Base-by-base conservation (phyloP, 805 yeast species). In the Metschnikowia cubensis region DNA sequence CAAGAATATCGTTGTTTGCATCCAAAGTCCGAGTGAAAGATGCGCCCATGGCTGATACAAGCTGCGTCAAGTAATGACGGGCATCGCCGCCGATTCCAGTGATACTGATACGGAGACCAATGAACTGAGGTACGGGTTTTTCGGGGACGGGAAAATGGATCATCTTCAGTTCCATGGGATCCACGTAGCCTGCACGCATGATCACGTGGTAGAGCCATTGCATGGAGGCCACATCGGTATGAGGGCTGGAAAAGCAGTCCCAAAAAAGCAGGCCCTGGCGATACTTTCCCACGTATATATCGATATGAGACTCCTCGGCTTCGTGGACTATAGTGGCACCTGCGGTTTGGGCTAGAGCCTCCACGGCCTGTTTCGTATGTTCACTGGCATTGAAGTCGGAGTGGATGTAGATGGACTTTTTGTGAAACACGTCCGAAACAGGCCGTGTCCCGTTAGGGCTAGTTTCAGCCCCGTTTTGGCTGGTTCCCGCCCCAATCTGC, bases 21-120 rank as follows among this genome's bases (percentile, higher is more conserved):
- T 83, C 82, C 44, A 87, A 68, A 0, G 87, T 80, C 47, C 79
- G 80, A 0, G 96, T 84, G 64, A 86, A 89, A 0, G 68, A 68
- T 0, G 92, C 97, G 2, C 98, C 97, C 59, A 89, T 62, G 0
- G 85, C 73, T 18, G 73, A 72, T 3, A 86, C 80, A 11, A 92
- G 69, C 42, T 74, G 74, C 48, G 83, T 82, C 34, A 94, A 67
- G 59, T 89, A 92, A 35, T 73, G 69, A 39, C 99, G 70, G 1
- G 96, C 87, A 60, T 87, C 94, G 0, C 97, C 97, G 20, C 86
- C 79, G 61, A 87, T 90, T 59, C 89, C 89, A 0, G 97, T 84
- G 3, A 88, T 79, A 8, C 89, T 76, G 10, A 89, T 78, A 3
- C 74, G 69, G 35, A 82, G 64, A n/a, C 77, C 74, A 14, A 69